These are phyloP conservation scores for Aureobasidium leucospermi DNA, from an alignment of 2,329 filamentous ascomycete species.

Conservation along the genomic window DNA sequence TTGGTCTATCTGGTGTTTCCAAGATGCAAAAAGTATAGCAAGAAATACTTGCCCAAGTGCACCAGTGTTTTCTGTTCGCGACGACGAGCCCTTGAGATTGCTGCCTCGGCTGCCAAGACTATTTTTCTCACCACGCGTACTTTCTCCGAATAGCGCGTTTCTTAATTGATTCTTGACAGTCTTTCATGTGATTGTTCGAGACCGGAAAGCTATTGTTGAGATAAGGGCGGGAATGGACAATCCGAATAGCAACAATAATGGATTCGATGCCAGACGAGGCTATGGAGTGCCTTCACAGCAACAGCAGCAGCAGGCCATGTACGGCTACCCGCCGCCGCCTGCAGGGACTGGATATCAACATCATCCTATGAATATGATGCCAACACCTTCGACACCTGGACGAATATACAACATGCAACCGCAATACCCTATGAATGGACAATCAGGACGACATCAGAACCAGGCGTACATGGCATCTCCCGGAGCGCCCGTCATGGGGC, in stretches of 20 bases:
- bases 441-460: background rate
- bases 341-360: slow-evolving; percentile 5
- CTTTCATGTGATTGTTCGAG: slow-evolving; percentile 2
- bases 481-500: background rate
- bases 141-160: background rate
- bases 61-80: background rate
- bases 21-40: background rate
- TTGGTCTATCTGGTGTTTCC: background rate
- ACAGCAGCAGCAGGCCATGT: slow-evolving; percentile 11
- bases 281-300: slow-evolving; percentile 10
- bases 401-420: slow-evolving; percentile 14
- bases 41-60: background rate
- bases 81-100: background rate
- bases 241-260: slow-evolving; percentile 1
- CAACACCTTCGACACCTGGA: slow-evolving; percentile 7
- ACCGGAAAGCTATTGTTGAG: background rate
- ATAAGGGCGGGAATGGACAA: slow-evolving; percentile 6
- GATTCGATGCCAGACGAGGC: background rate
- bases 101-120: slow-evolving; percentile 10
- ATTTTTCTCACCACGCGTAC: slow-evolving; percentile 8
- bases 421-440: slow-evolving; percentile 17
- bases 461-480: background rate
- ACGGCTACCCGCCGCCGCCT: slow-evolving; percentile 3
- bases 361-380: slow-evolving; percentile 21
- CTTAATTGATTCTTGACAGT: background rate